Evolutionary conservation across 306 rosid species (phyloP), one percentile per base, ranked within the genome.

Genomic region (Sesbania bispinosa): DNA sequence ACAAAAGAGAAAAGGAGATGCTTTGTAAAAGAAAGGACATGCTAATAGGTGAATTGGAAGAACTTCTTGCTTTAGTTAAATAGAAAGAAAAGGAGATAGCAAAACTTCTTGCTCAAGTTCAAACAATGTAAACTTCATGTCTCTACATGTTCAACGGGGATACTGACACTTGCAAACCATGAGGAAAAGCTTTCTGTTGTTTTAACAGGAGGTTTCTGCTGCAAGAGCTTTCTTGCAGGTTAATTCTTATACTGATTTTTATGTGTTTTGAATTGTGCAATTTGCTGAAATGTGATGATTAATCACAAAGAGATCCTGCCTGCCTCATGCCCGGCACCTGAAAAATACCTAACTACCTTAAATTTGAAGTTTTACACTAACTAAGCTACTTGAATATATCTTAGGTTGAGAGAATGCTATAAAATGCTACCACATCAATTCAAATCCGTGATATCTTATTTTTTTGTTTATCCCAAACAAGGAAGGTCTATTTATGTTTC

Each of bases 221-320:
- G n/a, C n/a, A n/a, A n/a, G n/a, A n/a, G n/a, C n/a, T n/a, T n/a
- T 83, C 87, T 61, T 89, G 67, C 96, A 84, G 89, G 93, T 88
- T 76, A 38, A 45, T 66, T 80, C 61, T 73, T 69, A 9, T 24
- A n/a, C 69, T 63, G 38, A 42, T 59, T 58, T 73, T 58, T 23
- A 20, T 39, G 32, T 29, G 43, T 72, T 43, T 64, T 35, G 14
- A 45, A 26, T 36, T 60, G 30, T 60, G 27, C n/a, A 69, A 29
- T n/a, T 60, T 21, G 21, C 51, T 69, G 39, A 26, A 24, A 21
- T 48, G 19, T 18, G 57, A 35, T 52, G 70, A 60, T 42, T 62
- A 42, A 23, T 70, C 58, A 35, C 18, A 36, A 42, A 16, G 51
- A 30, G 14, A 54, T 64, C 21, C 77, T 45, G 14, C 27, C 0